Conservation (phyloP, 495 filamentous ascomycete genomes). For the Penicillium lagena region DNA sequence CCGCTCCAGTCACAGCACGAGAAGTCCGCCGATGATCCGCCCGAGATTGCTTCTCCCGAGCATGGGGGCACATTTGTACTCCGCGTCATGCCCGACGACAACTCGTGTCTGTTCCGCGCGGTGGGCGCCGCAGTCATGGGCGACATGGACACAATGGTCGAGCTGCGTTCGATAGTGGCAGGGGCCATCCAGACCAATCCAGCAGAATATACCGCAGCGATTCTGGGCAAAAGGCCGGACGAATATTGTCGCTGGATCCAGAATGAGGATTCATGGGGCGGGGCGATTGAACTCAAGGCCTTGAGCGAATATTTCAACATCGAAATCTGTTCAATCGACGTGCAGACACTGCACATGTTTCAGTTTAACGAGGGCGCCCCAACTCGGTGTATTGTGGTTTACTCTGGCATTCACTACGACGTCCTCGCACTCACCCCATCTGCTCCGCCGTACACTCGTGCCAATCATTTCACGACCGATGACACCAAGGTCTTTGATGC, state of each 20-base stretch:
- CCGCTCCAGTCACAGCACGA: slow-evolving; percentile 10
- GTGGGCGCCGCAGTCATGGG: slow-evolving; percentile 72
- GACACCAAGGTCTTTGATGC: slow-evolving; percentile 76
- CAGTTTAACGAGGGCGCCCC: slow-evolving; percentile 73
- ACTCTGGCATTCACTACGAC: slow-evolving; percentile 95
- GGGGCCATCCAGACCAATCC: slow-evolving; percentile 68
- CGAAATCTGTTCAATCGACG: slow-evolving; percentile 83
- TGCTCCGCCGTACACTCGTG: slow-evolving; percentile 48
- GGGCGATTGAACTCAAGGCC: slow-evolving; percentile 82
- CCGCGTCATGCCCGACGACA: slow-evolving; percentile 96
- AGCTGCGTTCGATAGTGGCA: slow-evolving; percentile 78
- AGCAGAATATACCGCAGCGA: slow-evolving; percentile 62
- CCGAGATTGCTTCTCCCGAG: slow-evolving; percentile 58
- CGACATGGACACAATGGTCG: slow-evolving; percentile 62
- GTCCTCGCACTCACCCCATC: slow-evolving; percentile 71
- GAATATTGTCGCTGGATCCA: slow-evolving; percentile 84
- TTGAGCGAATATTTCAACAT: slow-evolving; percentile 78
- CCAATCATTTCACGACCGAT: slow-evolving; percentile 57
- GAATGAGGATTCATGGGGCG: slow-evolving; percentile 79
- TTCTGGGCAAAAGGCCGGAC: slow-evolving; percentile 68
- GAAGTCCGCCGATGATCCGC: slow-evolving; percentile 48
- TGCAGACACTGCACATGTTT: slow-evolving; percentile 61
- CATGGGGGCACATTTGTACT: slow-evolving; percentile 66
- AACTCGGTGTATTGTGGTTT: slow-evolving; percentile 75
- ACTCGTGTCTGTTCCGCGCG: slow-evolving; percentile 90